Base-by-base conservation (phyloP, 345 rosid species). In the Boechera divaricarpa region DNA sequence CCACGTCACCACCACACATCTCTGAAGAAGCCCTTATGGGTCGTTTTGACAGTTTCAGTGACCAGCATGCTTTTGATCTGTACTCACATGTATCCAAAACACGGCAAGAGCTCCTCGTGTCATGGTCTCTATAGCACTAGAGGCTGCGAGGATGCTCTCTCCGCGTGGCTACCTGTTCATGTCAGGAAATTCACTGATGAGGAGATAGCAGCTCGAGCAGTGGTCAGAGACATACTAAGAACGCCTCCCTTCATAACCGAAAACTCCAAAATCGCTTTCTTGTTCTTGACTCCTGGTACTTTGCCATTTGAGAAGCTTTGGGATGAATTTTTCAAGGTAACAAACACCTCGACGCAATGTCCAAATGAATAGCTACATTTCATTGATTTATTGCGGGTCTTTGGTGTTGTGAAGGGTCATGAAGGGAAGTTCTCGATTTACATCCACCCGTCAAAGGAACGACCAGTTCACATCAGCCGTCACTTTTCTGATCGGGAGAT, bases 231-330 rank as follows among this genome's bases (percentile, higher is more conserved):
- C 52, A 89, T 94, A 73, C 79, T 92, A 64, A 85, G 62, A 67
- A 77, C 79, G 2, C 90, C 97, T 83, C 82, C 90, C 60, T 56
- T 76, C 60, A 69, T 66, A 35, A 58, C 88, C 32, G 65, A 81
- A 72, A 89, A 74, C 63, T 73, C 99, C 18, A 94, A 94, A 84
- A 84, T 94, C 41, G 98, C 98, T 5, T 94, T 94, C 83, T 82
- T 94, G 91, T 94, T 90, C 89, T 84, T 94, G 83, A 90, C 85
- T 83, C 93, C 93, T 10, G 88, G 95, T 57, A 84, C 92, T 62
- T 85, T 94, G 74, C 98, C 98, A 59, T 92, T 94, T 33, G 99
- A 94, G 93, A 87, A 72, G 88, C 87, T 94, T 35, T 94, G 99
- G 98, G 97, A 92, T 76, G 92, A 76, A 69, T 95, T 92, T 82